phyloP scores from a whole-genome alignment of 2,329 filamentous ascomycete genomes.

The Cladorrhinum sp. region DNA sequence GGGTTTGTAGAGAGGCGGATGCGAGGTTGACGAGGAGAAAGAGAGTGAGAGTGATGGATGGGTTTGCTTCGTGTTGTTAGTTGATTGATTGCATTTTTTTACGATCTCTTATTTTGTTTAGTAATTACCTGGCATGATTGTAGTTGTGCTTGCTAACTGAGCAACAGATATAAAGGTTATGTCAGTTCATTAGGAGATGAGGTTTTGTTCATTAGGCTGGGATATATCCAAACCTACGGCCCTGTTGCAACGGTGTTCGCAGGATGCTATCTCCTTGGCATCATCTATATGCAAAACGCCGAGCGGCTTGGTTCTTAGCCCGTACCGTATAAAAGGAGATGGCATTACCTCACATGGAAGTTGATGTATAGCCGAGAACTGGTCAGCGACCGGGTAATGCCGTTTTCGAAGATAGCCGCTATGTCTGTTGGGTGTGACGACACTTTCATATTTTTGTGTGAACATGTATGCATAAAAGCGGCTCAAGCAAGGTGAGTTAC shows the following conservation, averaged over 20 bases:
- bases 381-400: neutral
- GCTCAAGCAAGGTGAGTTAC: too few relatives aligned
- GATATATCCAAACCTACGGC: neutral
- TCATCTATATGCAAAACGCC: neutral
- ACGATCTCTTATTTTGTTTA: neutral
- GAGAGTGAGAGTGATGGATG: neutral
- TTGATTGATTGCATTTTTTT: neutral
- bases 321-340: neutral
- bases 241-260: constrained; percentile 8
- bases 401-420: neutral
- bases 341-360: neutral
- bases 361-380: neutral
- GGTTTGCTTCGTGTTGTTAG: too few relatives aligned
- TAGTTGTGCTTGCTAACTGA: neutral
- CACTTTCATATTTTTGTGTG: too few relatives aligned
- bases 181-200: neutral
- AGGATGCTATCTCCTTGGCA: constrained; percentile 4
- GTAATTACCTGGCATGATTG: neutral
- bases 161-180: neutral
- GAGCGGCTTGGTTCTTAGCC: neutral
- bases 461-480: too few relatives aligned
- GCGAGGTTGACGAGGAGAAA: neutral
- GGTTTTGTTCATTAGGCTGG: neutral
- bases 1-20: neutral
- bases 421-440: too few relatives aligned